phyloP scores from a whole-genome alignment of 768 basidiomycete genomes.

The Mycena capillaripes region DNA sequence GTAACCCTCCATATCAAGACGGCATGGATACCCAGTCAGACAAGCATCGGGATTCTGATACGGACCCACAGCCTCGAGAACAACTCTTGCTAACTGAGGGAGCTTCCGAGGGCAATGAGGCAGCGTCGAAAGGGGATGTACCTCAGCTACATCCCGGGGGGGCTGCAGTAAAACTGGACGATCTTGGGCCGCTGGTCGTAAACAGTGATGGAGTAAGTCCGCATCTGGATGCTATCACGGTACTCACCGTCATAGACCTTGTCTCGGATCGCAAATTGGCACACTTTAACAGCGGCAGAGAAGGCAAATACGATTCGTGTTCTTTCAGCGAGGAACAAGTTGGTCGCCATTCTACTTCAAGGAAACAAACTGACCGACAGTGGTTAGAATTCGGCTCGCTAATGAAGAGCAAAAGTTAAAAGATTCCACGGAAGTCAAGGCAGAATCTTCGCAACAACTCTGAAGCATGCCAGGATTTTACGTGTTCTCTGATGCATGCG shows the following conservation, averaged over 20 bases:
- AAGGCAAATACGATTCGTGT: constrained; percentile 69
- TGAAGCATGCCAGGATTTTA: background rate
- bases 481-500: background rate
- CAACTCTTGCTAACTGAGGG: constrained; percentile 17
- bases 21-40: background rate
- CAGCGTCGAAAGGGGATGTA: constrained; percentile 7
- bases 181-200: constrained; percentile 76
- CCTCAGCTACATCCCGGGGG: constrained; percentile 35
- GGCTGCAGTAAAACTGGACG: constrained; percentile 64
- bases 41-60: background rate
- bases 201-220: constrained; percentile 73
- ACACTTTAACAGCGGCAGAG: constrained; percentile 68
- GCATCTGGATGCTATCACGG: background rate
- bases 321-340: constrained; percentile 67
- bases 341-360: constrained; percentile 26
- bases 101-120: constrained; percentile 15
- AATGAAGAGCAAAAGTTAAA: constrained; percentile 47
- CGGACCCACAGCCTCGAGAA: background rate
- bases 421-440: constrained; percentile 23
- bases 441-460: background rate
- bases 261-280: constrained; percentile 78
- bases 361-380: background rate
- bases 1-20: background rate
- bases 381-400: constrained; percentile 45
- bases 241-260: constrained; percentile 59